phyloP scores from a whole-genome alignment of 2,329 filamentous ascomycete genomes.

The Chrysoporthe cubensis region DNA sequence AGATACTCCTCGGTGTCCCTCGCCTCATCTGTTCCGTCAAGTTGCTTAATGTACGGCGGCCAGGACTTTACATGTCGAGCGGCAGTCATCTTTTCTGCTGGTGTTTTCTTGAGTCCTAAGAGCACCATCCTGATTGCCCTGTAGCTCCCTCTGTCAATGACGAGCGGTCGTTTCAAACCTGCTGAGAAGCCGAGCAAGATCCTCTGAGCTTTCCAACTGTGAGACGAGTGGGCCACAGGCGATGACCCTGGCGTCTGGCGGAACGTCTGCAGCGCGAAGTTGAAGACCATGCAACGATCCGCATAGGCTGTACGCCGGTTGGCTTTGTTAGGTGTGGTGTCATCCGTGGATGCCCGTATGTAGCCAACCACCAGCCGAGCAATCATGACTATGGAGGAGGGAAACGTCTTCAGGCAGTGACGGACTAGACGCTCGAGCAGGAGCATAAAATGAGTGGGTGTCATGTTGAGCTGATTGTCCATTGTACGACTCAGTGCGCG shows the following conservation, averaged over 20 bases:
- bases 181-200: conserved; percentile 57
- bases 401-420: conserved; percentile 38
- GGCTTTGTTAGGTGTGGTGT: conserved; percentile 17
- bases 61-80: conserved; percentile 55
- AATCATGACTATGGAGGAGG: conserved; percentile 36
- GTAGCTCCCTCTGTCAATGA: conserved; percentile 57
- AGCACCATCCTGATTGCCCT: conserved; percentile 58
- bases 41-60: conserved; percentile 63
- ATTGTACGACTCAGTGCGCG: conserved; percentile 29
- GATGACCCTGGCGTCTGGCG: conserved; percentile 39
- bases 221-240: conserved; percentile 42
- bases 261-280: conserved; percentile 44
- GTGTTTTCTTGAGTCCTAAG: conserved; percentile 56
- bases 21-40: conserved; percentile 63
- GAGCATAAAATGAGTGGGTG: conserved; percentile 31
- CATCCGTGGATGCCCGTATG: conserved; percentile 30
- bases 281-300: conserved; percentile 44
- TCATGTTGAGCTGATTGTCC: conserved; percentile 34
- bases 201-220: conserved; percentile 63
- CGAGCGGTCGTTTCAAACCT: conserved; percentile 50
- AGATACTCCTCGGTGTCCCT: conserved; percentile 55
- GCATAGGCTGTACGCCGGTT: conserved; percentile 32
- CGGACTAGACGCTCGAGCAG: conserved; percentile 35
- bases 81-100: conserved; percentile 53
- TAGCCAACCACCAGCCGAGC: conserved; percentile 36